These are phyloP conservation scores for Rhizopus delemar DNA, from an alignment of 371 early-diverging fungal species.

Conservation along the genomic window DNA sequence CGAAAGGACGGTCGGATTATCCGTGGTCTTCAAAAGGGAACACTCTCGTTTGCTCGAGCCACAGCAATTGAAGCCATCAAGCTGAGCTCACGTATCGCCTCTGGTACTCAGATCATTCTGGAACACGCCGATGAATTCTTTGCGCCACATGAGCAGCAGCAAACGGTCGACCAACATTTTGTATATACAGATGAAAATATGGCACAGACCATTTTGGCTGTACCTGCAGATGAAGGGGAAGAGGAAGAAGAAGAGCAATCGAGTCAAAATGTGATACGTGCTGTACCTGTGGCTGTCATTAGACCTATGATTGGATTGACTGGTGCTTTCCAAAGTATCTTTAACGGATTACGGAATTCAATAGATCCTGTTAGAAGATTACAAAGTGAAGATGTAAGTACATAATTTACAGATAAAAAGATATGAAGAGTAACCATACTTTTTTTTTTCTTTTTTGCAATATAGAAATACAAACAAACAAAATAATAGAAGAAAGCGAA, in stretches of 20 bases:
- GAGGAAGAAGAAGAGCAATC: conserved; percentile 49
- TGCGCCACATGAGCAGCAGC: conserved; percentile 21
- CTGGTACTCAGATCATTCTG: conserved; percentile 87
- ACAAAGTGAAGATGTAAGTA: conserved; percentile 81
- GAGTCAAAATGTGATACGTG: conserved; percentile 77
- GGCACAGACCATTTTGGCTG: conserved; percentile 85
- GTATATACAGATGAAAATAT: conserved; percentile 17
- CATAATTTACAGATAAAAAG: not conserved
- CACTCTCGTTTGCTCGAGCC: conserved; percentile 84
- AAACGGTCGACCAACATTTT: conserved; percentile 14
- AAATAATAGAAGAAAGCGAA: not conserved
- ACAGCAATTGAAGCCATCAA: conserved; percentile 91
- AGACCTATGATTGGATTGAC: conserved; percentile 95
- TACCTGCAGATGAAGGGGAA: conserved; percentile 84
- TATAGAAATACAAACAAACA: not conserved
- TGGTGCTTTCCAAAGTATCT: conserved; percentile 89
- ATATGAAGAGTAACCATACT: not conserved
- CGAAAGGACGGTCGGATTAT: conserved; percentile 88
- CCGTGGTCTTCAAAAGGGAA: conserved; percentile 83
- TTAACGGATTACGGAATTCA: conserved; percentile 87
- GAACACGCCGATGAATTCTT: conserved; percentile 90
- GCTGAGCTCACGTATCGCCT: conserved; percentile 83
- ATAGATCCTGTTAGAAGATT: conserved; percentile 81
- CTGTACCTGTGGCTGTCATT: conserved; percentile 93
- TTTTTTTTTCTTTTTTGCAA: not conserved